Percentiles rank a stretch among this genome's conserved stretches.
Conservation (phyloP, 371 early-diverging fungal species). For the Rhizopus stolonifer region DNA sequence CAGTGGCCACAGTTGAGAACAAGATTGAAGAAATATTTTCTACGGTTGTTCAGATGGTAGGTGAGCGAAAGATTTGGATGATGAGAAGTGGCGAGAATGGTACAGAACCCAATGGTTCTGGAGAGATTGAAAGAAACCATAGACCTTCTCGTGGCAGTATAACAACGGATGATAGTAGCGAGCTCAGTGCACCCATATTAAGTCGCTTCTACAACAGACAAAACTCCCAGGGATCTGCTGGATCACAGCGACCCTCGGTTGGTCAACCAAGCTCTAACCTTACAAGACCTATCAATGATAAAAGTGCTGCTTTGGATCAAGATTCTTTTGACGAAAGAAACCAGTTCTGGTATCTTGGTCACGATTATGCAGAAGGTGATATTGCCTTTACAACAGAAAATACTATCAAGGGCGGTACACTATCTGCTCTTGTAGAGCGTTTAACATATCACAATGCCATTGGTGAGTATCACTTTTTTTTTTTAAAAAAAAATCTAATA, state of each 20-base stretch:
- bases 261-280: constrained; percentile 3
- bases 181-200: background rate
- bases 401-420: constrained; percentile 83
- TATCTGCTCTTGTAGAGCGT: constrained; percentile 82
- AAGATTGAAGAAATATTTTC: constrained; percentile 39
- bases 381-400: constrained; percentile 81
- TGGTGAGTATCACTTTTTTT: constrained; percentile 34
- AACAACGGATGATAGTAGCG: constrained; percentile 4
- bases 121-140: constrained; percentile 8
- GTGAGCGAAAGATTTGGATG: constrained; percentile 37
- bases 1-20: constrained; percentile 41
- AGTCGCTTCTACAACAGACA: constrained; percentile 17
- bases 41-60: constrained; percentile 38
- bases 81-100: constrained; percentile 27
- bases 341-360: constrained; percentile 56
- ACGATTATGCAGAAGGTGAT: constrained; percentile 75
- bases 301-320: background rate
- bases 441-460: constrained; percentile 80
- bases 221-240: background rate
- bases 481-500: too few relatives aligned
- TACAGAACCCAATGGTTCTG: constrained; percentile 5
- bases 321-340: constrained; percentile 8
- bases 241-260: constrained; percentile 19
- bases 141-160: constrained; percentile 19
- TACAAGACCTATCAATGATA: constrained; percentile 4